Evolutionary conservation across 352 stramenopile species (phyloP), one percentile per base, ranked within the genome.

Genomic region (Globisporangium okanoganense): DNA sequence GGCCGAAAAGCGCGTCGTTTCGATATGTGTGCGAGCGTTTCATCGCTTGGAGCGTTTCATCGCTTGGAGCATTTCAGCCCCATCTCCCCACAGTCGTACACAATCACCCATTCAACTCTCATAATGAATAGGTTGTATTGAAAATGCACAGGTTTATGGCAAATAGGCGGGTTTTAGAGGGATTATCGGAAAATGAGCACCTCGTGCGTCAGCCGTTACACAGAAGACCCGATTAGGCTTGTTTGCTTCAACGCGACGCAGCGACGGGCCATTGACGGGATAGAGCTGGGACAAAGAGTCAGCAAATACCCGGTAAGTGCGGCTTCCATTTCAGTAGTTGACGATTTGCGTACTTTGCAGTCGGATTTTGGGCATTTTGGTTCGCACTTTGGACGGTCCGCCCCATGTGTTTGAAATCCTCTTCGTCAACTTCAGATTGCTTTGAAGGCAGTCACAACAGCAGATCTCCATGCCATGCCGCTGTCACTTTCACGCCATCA

Each of bases 371-470:
- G 6, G 10, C 16, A 38, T 16, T 24, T 38, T 54, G 38, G 38
- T 45, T 45, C 38, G 38, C 38, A 45, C 36, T 12, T 43, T 40
- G n/a, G 35, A 44, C 18, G 4, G 29, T 45, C 35, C 51, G 51
- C n/a, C 51, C 22, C 8, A 29, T 33, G 29, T 6, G 29, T 33
- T 33, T 33, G 29, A 3, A 33, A 3, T 6, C 3, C 29, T 33
- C 29, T 6, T 33, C 50, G 52, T 60, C 54, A 60, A 60, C 54
- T 48, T 58, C 40, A 49, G 52, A 45, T 58, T 58, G 36, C 52
- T 49, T 58, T 45, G 38, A 45, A 22, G 38, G 6, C 10, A 43
- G 38, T 43, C 38, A 43, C 38, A 22, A 22, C 38, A 22, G 5
- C 38, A 33, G 6, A 50, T 48, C 9, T 2, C 13, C 25, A 36